Evolutionary conservation across 1,284 basidiomycete species (phyloP).

Genomic region (Puccinia horiana): DNA sequence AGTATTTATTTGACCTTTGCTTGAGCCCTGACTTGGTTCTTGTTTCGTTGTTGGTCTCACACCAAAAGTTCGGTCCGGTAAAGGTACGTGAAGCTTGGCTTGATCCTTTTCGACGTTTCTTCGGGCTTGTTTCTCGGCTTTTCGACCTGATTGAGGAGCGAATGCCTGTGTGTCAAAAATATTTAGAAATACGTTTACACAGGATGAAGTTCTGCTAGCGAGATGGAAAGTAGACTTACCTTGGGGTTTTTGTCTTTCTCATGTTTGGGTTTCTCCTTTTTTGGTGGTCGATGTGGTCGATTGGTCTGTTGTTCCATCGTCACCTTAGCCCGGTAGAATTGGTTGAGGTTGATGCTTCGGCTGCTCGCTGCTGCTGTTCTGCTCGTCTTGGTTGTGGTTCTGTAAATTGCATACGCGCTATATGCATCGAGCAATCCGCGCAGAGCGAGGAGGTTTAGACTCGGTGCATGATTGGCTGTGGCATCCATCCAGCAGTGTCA

Average conservation of each 20-base stretch:
- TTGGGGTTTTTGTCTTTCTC: slow-evolving; percentile 80
- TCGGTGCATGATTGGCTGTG: not conserved
- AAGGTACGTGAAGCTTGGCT: slow-evolving; percentile 89
- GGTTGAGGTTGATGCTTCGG: not conserved
- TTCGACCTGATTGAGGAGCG: slow-evolving; percentile 82
- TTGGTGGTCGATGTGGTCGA: slow-evolving; percentile 62
- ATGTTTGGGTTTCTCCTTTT: slow-evolving; percentile 66
- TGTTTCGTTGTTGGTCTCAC: not conserved
- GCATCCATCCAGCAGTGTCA: not conserved
- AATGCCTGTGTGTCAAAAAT: slow-evolving; percentile 66
- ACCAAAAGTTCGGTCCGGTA: slow-evolving; percentile 84
- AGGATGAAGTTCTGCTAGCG: not conserved
- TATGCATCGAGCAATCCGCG: not conserved
- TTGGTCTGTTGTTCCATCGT: slow-evolving; percentile 51
- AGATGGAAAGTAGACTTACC: slow-evolving; percentile 62
- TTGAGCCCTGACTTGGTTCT: slow-evolving; percentile 35
- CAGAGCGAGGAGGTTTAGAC: not conserved
- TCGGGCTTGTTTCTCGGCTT: slow-evolving; percentile 82
- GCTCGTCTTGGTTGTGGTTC: slow-evolving; percentile 1
- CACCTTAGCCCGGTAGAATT: not conserved
- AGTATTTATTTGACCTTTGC: slow-evolving; percentile 41
- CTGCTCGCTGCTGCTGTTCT: not conserved
- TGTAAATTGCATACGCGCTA: not conserved
- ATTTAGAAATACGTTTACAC: not conserved
- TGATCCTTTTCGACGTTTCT: slow-evolving; percentile 92